Evolutionary conservation across 2,329 filamentous ascomycete species (phyloP).

Genomic region (Exophiala oligosperma): DNA sequence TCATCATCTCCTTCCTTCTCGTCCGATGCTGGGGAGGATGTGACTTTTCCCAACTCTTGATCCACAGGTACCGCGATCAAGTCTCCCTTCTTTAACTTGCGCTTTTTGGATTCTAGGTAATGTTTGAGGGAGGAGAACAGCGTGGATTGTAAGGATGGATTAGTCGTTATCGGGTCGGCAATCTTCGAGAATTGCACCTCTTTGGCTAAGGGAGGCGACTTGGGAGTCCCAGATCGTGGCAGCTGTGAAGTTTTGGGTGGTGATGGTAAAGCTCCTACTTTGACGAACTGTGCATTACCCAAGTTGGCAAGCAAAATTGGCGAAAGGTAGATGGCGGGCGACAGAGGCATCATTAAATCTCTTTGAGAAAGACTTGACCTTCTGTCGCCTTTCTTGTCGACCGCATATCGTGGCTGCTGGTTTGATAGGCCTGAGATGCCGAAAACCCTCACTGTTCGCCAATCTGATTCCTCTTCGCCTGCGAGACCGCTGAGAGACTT

Average conservation of each 20-base stretch:
- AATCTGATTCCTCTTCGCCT: constrained; percentile 63
- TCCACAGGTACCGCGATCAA: constrained; percentile 87
- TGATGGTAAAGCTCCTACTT: constrained; percentile 63
- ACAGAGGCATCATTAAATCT: constrained; percentile 40
- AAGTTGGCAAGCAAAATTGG: constrained; percentile 86
- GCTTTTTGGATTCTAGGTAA: constrained; percentile 79
- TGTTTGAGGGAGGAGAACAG: constrained; percentile 83
- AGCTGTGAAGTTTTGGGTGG: constrained; percentile 19
- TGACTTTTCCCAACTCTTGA: constrained; percentile 74
- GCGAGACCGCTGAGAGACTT: constrained; percentile 25
- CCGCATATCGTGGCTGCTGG: constrained; percentile 57
- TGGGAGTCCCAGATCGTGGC: constrained; percentile 30
- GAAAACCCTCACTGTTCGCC: constrained; percentile 85
- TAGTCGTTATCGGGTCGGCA: constrained; percentile 83
- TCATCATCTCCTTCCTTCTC: constrained; percentile 72
- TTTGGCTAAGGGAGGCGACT: constrained; percentile 61
- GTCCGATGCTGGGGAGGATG: constrained; percentile 66
- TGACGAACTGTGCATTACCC: constrained; percentile 73
- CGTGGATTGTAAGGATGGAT: constrained; percentile 79
- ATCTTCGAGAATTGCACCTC: constrained; percentile 89
- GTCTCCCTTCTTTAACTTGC: constrained; percentile 83
- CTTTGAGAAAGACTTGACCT: constrained; percentile 57
- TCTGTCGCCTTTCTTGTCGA: constrained; percentile 50
- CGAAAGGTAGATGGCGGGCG: constrained; percentile 73
- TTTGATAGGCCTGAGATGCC: constrained; percentile 69